A percentile compares a stretch with the other conserved stretches of the same genome.
phyloP scores from a whole-genome alignment of 169 alveolate genomes.

The Miamiensis avidus region DNA sequence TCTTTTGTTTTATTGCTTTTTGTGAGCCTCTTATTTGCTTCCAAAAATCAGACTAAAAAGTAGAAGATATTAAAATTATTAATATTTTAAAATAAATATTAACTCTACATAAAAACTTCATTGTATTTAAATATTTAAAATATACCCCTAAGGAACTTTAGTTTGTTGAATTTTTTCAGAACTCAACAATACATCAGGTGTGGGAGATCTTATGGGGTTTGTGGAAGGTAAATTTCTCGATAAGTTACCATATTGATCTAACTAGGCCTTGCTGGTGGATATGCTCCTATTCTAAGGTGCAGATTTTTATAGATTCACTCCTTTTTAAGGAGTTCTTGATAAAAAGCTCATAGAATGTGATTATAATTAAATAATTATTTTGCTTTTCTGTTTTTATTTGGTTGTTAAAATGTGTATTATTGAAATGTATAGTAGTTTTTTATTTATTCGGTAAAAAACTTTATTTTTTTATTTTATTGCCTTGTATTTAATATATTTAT shows the following conservation, averaged over 20 bases:
- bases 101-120: neutral
- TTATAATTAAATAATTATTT: no score
- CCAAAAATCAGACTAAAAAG: neutral
- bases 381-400: no score
- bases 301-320: neutral
- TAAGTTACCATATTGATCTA: neutral
- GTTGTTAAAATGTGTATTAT: no score
- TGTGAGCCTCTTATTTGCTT: neutral
- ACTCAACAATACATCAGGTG: slow-evolving; percentile 20
- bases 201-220: slow-evolving; percentile 19
- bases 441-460: neutral
- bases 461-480: no score
- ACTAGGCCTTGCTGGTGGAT: neutral
- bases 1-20: neutral
- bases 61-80: no score
- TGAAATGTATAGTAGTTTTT: neutral
- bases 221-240: slow-evolving; percentile 26
- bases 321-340: neutral
- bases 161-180: slow-evolving; percentile 13
- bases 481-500: no score
- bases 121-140: neutral
- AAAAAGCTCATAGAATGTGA: neutral
- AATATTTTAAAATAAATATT: no score
- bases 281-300: neutral
- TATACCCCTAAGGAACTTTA: slow-evolving; percentile 23